phyloP scores from a whole-genome alignment of 1,284 basidiomycete species.

The Phellopilus nigrolimitatus region DNA sequence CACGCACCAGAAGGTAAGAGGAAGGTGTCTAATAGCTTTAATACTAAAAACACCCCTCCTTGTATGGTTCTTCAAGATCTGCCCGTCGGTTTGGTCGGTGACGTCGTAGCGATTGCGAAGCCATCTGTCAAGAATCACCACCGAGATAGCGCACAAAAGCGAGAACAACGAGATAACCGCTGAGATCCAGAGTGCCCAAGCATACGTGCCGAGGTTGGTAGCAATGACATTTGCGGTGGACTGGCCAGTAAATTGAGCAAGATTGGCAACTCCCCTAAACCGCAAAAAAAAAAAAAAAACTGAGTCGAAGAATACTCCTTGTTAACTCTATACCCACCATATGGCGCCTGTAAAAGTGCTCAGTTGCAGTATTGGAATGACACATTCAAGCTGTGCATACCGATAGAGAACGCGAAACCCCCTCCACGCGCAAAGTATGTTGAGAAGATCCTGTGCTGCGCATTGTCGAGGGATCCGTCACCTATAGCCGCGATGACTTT shows the following conservation, averaged over 20 bases:
- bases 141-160: conserved; percentile 34
- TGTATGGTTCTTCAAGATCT: conserved; percentile 27
- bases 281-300: neutral
- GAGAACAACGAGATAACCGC: conserved; percentile 38
- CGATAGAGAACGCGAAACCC: conserved; percentile 40
- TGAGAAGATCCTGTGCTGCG: conserved; percentile 42
- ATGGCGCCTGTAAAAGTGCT: conserved; percentile 22
- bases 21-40: conserved; percentile 33
- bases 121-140: conserved; percentile 38
- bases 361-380: neutral
- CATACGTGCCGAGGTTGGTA: conserved; percentile 36
- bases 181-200: conserved; percentile 42
- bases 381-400: conserved; percentile 21
- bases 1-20: conserved; percentile 33
- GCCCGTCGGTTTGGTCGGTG: conserved; percentile 36
- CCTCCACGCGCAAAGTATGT: conserved; percentile 42
- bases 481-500: conserved; percentile 42
- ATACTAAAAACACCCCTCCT: conserved; percentile 33
- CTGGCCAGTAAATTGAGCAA: conserved; percentile 40
- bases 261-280: conserved; percentile 36
- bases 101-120: conserved; percentile 35
- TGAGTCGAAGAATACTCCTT: neutral
- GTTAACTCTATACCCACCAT: conserved; percentile 24
- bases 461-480: conserved; percentile 42
- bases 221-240: conserved; percentile 38